Evolutionary conservation across 345 rosid genomes (phyloP).

Genomic region (Ailanthus altissimus): DNA sequence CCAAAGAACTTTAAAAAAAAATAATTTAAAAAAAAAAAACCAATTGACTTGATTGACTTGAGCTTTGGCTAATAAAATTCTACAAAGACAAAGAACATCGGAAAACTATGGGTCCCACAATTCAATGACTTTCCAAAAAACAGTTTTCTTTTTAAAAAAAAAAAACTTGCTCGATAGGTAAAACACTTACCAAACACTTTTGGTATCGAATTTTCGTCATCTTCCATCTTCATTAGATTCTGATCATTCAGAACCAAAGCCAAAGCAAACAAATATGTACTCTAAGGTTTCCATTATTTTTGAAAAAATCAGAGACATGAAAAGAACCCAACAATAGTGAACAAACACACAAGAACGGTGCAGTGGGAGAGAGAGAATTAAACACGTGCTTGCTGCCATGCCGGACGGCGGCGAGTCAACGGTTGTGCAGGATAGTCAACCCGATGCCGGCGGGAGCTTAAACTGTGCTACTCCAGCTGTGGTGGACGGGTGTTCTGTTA

Average conservation of each 20-base stretch:
- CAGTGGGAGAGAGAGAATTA: neutral
- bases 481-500: neutral
- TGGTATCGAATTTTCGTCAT: neutral
- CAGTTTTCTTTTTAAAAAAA: no score
- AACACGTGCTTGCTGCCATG: slow-evolving; percentile 15
- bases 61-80: no score
- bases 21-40: no score
- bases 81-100: neutral
- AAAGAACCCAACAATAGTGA: neutral
- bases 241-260: neutral
- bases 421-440: slow-evolving; percentile 6
- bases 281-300: neutral
- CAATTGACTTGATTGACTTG: neutral
- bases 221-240: neutral
- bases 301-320: neutral
- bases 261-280: neutral
- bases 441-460: neutral
- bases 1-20: no score
- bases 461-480: slow-evolving; percentile 7
- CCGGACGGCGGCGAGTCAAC: slow-evolving; percentile 24
- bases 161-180: no score
- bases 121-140: no score
- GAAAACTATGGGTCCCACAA: neutral
- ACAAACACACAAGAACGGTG: neutral
- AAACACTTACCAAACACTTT: neutral